A percentile compares a stretch with the other conserved stretches of the same genome.
Conservation (phyloP, 345 rosid species). For the Syzygium jambos region DNA sequence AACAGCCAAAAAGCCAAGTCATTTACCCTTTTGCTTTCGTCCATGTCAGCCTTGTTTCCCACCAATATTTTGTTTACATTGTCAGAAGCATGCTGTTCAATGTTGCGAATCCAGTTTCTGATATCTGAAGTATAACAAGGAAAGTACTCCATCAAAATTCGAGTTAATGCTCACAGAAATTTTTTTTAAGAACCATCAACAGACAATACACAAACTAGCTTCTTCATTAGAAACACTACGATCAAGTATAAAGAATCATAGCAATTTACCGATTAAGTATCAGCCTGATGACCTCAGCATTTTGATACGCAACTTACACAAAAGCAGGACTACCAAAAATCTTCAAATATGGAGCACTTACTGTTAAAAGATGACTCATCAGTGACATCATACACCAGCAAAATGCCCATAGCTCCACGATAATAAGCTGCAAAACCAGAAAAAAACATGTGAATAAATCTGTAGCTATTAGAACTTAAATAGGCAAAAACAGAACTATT, state of each 20-base stretch:
- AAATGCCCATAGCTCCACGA: constrained; percentile 85
- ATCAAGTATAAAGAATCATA: background rate
- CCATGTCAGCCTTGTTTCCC: constrained; percentile 99
- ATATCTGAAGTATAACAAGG: constrained; percentile 40
- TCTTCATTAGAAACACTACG: too few relatives aligned
- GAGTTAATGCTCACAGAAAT: background rate
- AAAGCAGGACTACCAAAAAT: background rate
- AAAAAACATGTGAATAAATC: background rate
- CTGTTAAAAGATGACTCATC: constrained; percentile 83
- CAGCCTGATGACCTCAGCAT: background rate
- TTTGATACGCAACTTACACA: background rate
- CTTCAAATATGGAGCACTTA: constrained; percentile 7
- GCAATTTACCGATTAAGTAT: background rate
- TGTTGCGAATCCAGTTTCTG: constrained; percentile 97
- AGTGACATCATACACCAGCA: constrained; percentile 76
- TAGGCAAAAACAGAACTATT: background rate
- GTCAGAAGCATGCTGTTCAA: constrained; percentile 96
- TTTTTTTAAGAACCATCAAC: background rate
- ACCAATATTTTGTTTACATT: constrained; percentile 89
- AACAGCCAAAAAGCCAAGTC: background rate
- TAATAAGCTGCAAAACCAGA: constrained; percentile 44
- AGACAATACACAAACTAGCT: background rate
- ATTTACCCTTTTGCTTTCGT: constrained; percentile 89
- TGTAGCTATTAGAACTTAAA: background rate
- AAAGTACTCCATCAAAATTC: background rate